Conservation (phyloP, 2,329 filamentous ascomycete species). For the Botrytis fabae region DNA sequence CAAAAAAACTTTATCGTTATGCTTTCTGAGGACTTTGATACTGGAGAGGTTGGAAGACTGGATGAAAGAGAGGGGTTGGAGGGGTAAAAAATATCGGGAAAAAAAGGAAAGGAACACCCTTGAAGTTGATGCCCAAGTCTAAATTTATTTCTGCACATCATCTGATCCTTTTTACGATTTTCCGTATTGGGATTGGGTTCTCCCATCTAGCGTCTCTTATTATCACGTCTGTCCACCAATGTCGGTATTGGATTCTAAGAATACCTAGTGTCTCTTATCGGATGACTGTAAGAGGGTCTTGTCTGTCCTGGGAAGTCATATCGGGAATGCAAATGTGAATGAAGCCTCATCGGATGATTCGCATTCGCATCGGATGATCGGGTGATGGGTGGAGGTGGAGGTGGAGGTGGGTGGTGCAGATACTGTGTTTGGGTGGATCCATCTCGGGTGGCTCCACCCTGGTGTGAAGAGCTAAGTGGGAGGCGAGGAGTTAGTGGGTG, state of each 20-base stretch:
- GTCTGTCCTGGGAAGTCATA: background rate
- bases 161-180: background rate
- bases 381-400: background rate
- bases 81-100: background rate
- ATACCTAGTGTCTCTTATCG: background rate
- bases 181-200: background rate
- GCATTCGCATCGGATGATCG: conserved; percentile 3
- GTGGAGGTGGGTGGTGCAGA: background rate
- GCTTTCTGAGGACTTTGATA: background rate
- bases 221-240: background rate
- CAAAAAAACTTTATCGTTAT: background rate
- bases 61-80: background rate
- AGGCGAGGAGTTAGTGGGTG: background rate
- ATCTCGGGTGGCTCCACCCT: background rate
- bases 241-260: background rate
- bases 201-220: background rate
- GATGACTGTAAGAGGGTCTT: background rate
- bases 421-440: background rate
- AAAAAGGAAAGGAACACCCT: background rate
- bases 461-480: background rate
- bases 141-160: conserved; percentile 6
- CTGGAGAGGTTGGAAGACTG: background rate
- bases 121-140: background rate
- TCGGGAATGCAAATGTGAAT: background rate
- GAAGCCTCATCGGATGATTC: background rate